phyloP scores from a whole-genome alignment of 306 rosid genomes.

The Prunus fruticosa region DNA sequence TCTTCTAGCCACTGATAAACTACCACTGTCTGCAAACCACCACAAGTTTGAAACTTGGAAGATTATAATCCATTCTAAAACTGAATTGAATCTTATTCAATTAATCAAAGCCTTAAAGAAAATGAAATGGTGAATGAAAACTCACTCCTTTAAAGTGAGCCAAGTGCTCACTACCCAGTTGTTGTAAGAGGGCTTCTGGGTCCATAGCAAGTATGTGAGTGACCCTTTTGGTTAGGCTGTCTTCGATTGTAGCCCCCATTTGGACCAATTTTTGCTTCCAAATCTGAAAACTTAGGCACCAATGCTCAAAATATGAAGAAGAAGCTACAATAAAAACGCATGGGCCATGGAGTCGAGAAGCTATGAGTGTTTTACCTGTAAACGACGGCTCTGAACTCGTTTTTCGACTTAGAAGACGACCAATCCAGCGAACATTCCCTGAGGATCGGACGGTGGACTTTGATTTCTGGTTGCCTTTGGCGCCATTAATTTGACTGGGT shows the following conservation, averaged over 20 bases:
- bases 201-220: conserved; percentile 68
- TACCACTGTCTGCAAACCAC: conserved; percentile 50
- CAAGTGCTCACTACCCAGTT: conserved; percentile 47
- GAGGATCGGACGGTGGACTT: conserved; percentile 30
- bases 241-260: conserved; percentile 73
- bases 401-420: conserved; percentile 51
- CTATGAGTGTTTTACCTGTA: conserved; percentile 45
- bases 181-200: conserved; percentile 46
- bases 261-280: conserved; percentile 84
- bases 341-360: not conserved
- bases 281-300: conserved; percentile 39
- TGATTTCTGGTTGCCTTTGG: conserved; percentile 50
- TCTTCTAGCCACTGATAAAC: conserved; percentile 84
- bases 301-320: not conserved
- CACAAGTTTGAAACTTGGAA: not conserved
- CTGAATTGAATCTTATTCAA: not conserved
- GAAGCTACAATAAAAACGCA: not conserved
- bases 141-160: conserved; percentile 72
- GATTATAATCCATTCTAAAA: not conserved
- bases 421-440: conserved; percentile 70
- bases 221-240: conserved; percentile 52
- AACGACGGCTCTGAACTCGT: conserved; percentile 78
- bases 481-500: conserved; percentile 42
- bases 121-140: not conserved
- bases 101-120: not conserved